These are phyloP conservation scores for Chernovozyma sophiae-reginae DNA, from an alignment of 1,139 yeast genomes.

Conservation along the genomic window DNA sequence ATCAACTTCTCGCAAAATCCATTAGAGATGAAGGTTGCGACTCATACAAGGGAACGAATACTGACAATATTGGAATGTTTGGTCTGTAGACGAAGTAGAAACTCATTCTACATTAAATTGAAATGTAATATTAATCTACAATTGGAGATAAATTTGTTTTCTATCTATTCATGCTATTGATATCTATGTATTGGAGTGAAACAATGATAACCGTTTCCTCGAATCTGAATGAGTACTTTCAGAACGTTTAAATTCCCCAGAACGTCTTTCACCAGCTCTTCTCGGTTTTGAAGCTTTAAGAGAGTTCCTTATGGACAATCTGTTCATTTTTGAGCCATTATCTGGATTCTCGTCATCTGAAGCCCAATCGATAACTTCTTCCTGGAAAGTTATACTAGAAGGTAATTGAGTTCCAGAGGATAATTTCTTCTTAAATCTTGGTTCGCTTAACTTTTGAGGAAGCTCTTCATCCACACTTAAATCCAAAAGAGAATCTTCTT, in stretches of 20 bases:
- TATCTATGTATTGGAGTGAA: conserved; percentile 4
- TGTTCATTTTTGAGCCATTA: conserved; percentile 35
- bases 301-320: conserved; percentile 40
- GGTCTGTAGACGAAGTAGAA: too few species aligned
- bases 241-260: conserved; percentile 32
- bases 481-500: conserved; percentile 31
- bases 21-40: too few species aligned
- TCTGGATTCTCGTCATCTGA: conserved; percentile 46
- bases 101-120: too few species aligned
- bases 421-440: conserved; percentile 30
- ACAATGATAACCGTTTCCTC: conserved; percentile 8
- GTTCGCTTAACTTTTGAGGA: conserved; percentile 6
- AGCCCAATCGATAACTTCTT: conserved; percentile 47
- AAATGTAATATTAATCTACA: too few species aligned
- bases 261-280: conserved; percentile 15
- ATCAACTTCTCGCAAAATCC: too few species aligned
- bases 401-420: conserved; percentile 28
- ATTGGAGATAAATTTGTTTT: neutral
- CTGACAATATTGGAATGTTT: too few species aligned
- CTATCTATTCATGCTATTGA: neutral
- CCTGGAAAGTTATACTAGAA: conserved; percentile 32
- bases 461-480: conserved; percentile 23
- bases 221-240: conserved; percentile 29
- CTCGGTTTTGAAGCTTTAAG: conserved; percentile 29
- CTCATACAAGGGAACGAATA: too few species aligned